phyloP scores from a whole-genome alignment of 2,329 filamentous ascomycete genomes.

The Phyllosticta citribraziliensis region DNA sequence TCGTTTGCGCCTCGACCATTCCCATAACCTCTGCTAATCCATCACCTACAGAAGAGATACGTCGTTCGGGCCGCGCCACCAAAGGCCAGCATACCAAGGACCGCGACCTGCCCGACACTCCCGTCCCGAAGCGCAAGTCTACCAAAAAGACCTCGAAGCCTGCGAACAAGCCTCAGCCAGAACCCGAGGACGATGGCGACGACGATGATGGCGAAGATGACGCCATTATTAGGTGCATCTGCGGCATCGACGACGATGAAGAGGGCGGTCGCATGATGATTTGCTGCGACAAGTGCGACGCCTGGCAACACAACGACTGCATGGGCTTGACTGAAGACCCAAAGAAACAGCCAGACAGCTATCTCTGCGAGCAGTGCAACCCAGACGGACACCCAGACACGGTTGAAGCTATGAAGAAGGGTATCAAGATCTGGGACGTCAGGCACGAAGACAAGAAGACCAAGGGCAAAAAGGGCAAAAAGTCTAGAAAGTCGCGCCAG shows the following conservation, averaged over 20 bases:
- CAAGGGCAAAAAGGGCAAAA: slow-evolving; percentile 47
- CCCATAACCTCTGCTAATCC: slow-evolving; percentile 19
- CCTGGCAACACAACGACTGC: slow-evolving; percentile 97
- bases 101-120: slow-evolving; percentile 47
- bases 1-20: background rate
- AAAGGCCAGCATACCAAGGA: slow-evolving; percentile 93
- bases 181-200: slow-evolving; percentile 24
- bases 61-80: slow-evolving; percentile 88
- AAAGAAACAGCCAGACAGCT: slow-evolving; percentile 44
- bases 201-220: slow-evolving; percentile 48
- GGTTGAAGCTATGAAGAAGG: slow-evolving; percentile 64
- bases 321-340: slow-evolving; percentile 70
- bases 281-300: slow-evolving; percentile 82
- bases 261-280: slow-evolving; percentile 90
- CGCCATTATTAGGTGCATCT: slow-evolving; percentile 86
- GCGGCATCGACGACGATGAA: slow-evolving; percentile 77
- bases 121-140: slow-evolving; percentile 36
- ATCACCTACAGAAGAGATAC: slow-evolving; percentile 58
- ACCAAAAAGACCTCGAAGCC: slow-evolving; percentile 33
- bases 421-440: slow-evolving; percentile 76
- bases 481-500: slow-evolving; percentile 50
- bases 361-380: slow-evolving; percentile 85
- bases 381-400: slow-evolving; percentile 77
- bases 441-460: slow-evolving; percentile 52
- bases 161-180: slow-evolving; percentile 39